Base-by-base conservation (phyloP, 2,329 filamentous ascomycete genomes). In the Botrytis squamosa region DNA sequence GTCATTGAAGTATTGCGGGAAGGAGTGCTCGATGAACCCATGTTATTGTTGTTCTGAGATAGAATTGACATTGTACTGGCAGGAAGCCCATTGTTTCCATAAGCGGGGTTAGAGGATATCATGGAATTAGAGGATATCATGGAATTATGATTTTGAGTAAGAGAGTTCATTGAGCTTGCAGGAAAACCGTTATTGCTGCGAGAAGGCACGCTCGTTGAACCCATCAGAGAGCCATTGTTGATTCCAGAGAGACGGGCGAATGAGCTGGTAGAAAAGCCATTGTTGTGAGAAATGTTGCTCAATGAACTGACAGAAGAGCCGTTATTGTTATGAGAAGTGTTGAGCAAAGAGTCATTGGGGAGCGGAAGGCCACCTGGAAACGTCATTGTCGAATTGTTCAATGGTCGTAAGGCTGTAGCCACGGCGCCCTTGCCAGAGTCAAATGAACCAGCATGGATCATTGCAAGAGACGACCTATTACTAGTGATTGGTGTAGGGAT, bases 381-480 rank as follows among this genome's bases (percentile, higher is more conserved):
- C 9, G 46, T n/a, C 25, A 49, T 40, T 16, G 22, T 25, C 25
- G 46, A 9, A 40, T 52, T 40, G n/a, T 67, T 40, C 25, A 25
- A 40, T 55, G 46, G 33, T 40, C 46, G 46, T 29, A 49, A 67
- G 14, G 25, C 10, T 55, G 66, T 42, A 42, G 49, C 36, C 66
- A 68, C 29, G 12, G 29, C 52, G 10, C 10, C 20, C 36, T 29
- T 68, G 55, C 49, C 38, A 33, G 29, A 40, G 6, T 25, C 38
- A 29, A 57, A 16, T 33, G 25, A 57, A 57, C 66, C 49, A 40
- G 36, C 18, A 29, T 57, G 49, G 0, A 20, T 8, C 36, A 57
- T 68, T n/a, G 18, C 36, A 57, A 33, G 49, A 42, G 66, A 68
- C 49, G 66, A 68, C 49, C 55, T 57, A 52, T 55, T 55, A 10